Conservation (phyloP, 768 basidiomycete species). For the Pisolithus sp. region DNA sequence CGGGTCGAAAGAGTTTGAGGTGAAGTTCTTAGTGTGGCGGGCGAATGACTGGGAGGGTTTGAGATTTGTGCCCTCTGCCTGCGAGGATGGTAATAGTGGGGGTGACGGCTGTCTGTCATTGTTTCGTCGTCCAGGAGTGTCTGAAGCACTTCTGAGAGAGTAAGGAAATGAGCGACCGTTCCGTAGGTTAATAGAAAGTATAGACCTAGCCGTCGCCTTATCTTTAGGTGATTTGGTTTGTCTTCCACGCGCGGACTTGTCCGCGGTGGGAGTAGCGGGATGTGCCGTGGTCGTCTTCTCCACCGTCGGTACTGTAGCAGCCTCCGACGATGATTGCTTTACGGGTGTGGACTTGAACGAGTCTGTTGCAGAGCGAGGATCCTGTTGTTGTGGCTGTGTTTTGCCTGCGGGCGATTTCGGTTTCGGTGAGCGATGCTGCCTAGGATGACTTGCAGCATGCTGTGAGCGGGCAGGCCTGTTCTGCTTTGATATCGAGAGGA, state of each 20-base stretch:
- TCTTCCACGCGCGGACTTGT: constrained; percentile 28
- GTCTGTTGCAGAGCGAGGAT: constrained; percentile 23
- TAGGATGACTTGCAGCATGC: constrained; percentile 31
- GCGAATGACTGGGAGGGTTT: constrained; percentile 18
- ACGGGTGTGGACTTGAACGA: constrained; percentile 26
- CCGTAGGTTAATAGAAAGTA: neutral
- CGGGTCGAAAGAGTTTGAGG: constrained; percentile 39
- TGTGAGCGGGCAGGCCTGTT: constrained; percentile 27
- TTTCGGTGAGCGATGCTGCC: constrained; percentile 32
- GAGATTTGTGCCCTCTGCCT: constrained; percentile 50
- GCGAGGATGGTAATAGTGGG: constrained; percentile 47
- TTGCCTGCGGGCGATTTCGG: constrained; percentile 11
- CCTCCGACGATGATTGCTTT: constrained; percentile 21
- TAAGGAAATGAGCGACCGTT: constrained; percentile 1
- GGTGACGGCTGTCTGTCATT: constrained; percentile 60
- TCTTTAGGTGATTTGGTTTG: constrained; percentile 37
- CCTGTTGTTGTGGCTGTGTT: constrained; percentile 15
- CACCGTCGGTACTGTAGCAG: constrained; percentile 25
- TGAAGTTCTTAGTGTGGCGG: constrained; percentile 26
- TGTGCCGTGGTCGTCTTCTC: constrained; percentile 27
- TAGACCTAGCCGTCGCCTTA: constrained; percentile 37
- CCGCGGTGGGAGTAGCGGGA: constrained; percentile 15
- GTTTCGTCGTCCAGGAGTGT: constrained; percentile 41
- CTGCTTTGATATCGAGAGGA: constrained; percentile 65
- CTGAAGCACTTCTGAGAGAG: constrained; percentile 40